Conservation (phyloP, 768 basidiomycete species). For the Suillus placidus region DNA sequence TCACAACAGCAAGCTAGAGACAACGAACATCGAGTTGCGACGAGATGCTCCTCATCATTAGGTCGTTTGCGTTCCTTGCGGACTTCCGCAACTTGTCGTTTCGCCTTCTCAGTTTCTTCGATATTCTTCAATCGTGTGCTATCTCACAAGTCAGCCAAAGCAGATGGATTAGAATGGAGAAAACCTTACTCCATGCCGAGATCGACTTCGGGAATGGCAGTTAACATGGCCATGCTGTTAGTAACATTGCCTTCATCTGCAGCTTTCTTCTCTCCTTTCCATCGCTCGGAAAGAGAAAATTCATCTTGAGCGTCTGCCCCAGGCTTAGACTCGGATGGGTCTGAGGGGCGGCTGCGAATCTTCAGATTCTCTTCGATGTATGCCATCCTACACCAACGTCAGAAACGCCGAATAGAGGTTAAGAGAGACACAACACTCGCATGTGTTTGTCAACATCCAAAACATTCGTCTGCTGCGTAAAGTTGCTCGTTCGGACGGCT, state of each 20-base stretch:
- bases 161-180: background rate
- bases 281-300: constrained; percentile 70
- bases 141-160: background rate
- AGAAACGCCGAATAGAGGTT: background rate
- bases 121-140: constrained; percentile 93
- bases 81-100: constrained; percentile 79
- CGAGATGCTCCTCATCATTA: constrained; percentile 81
- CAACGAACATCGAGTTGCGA: constrained; percentile 81
- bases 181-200: constrained; percentile 95
- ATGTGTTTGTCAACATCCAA: constrained; percentile 99
- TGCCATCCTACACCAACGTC: constrained; percentile 71
- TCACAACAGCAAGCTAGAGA: constrained; percentile 11
- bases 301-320: constrained; percentile 76
- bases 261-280: constrained; percentile 56
- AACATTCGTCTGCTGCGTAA: constrained; percentile 95
- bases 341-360: constrained; percentile 60
- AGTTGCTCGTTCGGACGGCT: constrained; percentile 85
- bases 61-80: constrained; percentile 58
- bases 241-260: constrained; percentile 92
- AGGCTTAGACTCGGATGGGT: constrained; percentile 47
- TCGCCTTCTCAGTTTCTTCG: constrained; percentile 96
- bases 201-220: constrained; percentile 97
- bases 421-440: constrained; percentile 47
- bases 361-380: constrained; percentile 95
- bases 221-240: constrained; percentile 93